Evolutionary conservation across 2,329 filamentous ascomycete genomes (phyloP), one percentile per base, ranked within the genome.

Genomic region (Fusarium clavum): DNA sequence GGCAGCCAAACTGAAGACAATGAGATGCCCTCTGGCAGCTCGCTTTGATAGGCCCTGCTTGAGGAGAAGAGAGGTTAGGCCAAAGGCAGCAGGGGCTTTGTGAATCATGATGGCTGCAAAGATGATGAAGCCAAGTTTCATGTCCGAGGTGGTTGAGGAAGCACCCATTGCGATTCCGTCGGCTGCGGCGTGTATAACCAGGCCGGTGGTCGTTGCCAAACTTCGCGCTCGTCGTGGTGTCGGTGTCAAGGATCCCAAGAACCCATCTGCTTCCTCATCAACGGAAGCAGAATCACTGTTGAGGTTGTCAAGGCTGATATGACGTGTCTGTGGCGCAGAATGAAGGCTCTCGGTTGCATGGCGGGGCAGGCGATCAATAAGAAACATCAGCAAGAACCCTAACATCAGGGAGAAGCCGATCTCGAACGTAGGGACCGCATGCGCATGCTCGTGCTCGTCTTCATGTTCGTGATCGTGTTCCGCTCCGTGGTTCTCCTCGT

Each of bases 31-130:
- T 61, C 95, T 86, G 1, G 94, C 93, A 12, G 90, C 91, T 45
- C 95, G 90, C 79, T 97, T 98, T 14, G 92, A 94, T 1, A 98
- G 84, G 0, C 96, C 96, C 77, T 98, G 94, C 79, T 95, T 97
- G 48, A 99, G 84, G 48, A 99, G 82, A 3, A 98, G 89, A 2
- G 94, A 94, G 0, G 95, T 98, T 49, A 99, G 83, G 0, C 96
- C 96, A 82, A 99, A 99, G 1, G 96, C 94, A 3, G 96, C 96
- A 0, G 94, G 95, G 2, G 94, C 95, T 82, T 98, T 99, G 81
- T 99, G 96, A 8, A 98, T 89, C 92, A 99, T 97, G 73, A 99
- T 96, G 13, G 96, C 96, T 43, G 97, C 81, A 79, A 99, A 99
- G 41, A 99, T 94, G 73, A 99, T 93, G 64, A 98, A 89, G 38